Evolutionary conservation across 2,329 filamentous ascomycete genomes (phyloP).

Genomic region (Orbilia brochopaga): DNA sequence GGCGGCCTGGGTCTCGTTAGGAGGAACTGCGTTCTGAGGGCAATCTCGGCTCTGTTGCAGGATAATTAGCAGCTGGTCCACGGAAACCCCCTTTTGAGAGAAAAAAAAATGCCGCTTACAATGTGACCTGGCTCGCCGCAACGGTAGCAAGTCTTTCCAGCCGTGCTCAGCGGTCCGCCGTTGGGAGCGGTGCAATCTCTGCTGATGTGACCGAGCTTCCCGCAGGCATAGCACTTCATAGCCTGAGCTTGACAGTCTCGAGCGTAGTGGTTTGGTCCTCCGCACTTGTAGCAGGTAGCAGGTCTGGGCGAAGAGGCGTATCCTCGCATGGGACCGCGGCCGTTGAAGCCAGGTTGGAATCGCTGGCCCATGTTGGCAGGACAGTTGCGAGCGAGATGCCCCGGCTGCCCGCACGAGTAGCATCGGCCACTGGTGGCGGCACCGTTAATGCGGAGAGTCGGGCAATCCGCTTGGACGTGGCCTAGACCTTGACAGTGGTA

Average conservation of each 20-base stretch:
- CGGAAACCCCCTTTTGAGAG: background rate
- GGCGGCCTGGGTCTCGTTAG: conserved; percentile 56
- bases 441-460: conserved; percentile 88
- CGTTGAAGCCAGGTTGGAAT: conserved; percentile 64
- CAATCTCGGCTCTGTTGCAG: conserved; percentile 70
- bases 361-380: conserved; percentile 65
- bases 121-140: conserved; percentile 88
- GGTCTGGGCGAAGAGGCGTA: conserved; percentile 73
- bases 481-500: conserved; percentile 99
- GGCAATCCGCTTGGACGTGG: conserved; percentile 98
- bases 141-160: conserved; percentile 98
- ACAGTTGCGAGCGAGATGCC: conserved; percentile 69
- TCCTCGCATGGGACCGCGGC: conserved; percentile 76
- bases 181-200: conserved; percentile 96
- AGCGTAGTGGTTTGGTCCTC: conserved; percentile 94
- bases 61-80: background rate
- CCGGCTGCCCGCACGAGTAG: conserved; percentile 94
- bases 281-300: conserved; percentile 76
- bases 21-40: conserved; percentile 70
- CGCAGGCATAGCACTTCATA: conserved; percentile 98
- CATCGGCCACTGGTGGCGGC: conserved; percentile 81
- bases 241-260: conserved; percentile 97
- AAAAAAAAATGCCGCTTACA: conserved; percentile 36
- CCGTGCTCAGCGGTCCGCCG: conserved; percentile 91
- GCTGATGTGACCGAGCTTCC: conserved; percentile 70